These are phyloP conservation scores for Nidularia pulvinata DNA, from an alignment of 768 basidiomycete genomes.

Conservation along the genomic window DNA sequence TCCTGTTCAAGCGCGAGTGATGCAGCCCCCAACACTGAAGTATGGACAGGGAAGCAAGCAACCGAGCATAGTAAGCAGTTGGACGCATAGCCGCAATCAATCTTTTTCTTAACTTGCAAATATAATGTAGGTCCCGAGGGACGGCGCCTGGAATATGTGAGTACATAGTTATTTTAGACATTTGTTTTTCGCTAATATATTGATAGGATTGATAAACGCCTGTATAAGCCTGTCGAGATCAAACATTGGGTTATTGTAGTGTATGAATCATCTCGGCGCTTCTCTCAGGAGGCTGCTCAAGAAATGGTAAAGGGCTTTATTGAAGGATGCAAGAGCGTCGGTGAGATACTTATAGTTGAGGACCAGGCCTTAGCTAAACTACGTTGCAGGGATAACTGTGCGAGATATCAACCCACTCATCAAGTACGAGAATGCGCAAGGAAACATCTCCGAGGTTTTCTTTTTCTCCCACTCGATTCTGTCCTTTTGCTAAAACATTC, in stretches of 20 bases:
- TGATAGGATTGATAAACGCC: constrained; percentile 67
- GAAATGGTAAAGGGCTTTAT: constrained; percentile 57
- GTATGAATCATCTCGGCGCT: constrained; percentile 57
- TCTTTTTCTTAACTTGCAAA: constrained; percentile 1
- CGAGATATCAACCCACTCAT: constrained; percentile 41
- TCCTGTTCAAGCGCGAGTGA: constrained; percentile 50
- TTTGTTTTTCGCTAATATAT: constrained; percentile 30
- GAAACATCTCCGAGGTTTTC: constrained; percentile 37
- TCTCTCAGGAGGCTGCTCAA: constrained; percentile 35
- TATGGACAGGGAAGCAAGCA: constrained; percentile 61
- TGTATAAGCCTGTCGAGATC: constrained; percentile 54
- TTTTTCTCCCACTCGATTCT: too few species aligned
- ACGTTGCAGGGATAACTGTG: constrained; percentile 55
- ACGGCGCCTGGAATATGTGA: constrained; percentile 82
- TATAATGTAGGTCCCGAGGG: constrained; percentile 33
- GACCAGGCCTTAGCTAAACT: constrained; percentile 42
- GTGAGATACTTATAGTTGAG: constrained; percentile 40
- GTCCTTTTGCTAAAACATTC: too few species aligned
- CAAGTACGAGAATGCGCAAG: constrained; percentile 59
- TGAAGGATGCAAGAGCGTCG: constrained; percentile 47
- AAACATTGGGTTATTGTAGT: constrained; percentile 62
- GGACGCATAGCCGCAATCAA: too few species aligned
- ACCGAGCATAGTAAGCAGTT: constrained; percentile 44
- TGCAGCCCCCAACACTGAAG: constrained; percentile 60
- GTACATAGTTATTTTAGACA: constrained; percentile 10